phyloP scores from a whole-genome alignment of 2,329 filamentous ascomycete species.

The Arthrobotrys sphaeroides region DNA sequence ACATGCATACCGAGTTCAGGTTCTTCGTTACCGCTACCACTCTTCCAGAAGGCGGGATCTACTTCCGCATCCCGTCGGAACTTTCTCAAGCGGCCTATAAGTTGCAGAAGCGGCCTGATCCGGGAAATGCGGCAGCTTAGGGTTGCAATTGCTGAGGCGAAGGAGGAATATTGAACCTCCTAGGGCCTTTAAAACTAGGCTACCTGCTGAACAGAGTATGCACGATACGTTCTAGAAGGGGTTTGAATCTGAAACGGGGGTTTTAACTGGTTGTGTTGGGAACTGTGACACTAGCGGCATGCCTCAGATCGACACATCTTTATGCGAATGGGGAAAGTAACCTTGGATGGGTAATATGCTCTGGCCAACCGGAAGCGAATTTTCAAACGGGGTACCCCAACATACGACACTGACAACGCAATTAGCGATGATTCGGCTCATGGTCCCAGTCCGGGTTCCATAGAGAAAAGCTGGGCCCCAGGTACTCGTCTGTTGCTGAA shows the following conservation, averaged over 20 bases:
- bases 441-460: too few species aligned
- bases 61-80: neutral
- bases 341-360: neutral
- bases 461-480: too few species aligned
- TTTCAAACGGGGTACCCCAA: neutral
- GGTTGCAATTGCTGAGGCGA: neutral
- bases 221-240: neutral
- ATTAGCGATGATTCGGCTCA: too few species aligned
- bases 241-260: neutral
- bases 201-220: neutral
- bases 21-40: neutral
- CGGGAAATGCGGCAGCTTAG: neutral
- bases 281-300: slow-evolving; percentile 5
- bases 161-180: neutral
- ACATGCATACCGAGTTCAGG: neutral
- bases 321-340: neutral
- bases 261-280: neutral
- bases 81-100: neutral
- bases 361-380: neutral
- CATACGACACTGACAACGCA: neutral
- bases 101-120: neutral
- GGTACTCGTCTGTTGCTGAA: too few species aligned
- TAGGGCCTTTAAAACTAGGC: neutral
- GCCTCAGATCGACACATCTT: slow-evolving; percentile 3
- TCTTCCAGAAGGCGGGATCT: neutral